Conservation (phyloP, 331 rosid species). For the Quercus phellos region DNA sequence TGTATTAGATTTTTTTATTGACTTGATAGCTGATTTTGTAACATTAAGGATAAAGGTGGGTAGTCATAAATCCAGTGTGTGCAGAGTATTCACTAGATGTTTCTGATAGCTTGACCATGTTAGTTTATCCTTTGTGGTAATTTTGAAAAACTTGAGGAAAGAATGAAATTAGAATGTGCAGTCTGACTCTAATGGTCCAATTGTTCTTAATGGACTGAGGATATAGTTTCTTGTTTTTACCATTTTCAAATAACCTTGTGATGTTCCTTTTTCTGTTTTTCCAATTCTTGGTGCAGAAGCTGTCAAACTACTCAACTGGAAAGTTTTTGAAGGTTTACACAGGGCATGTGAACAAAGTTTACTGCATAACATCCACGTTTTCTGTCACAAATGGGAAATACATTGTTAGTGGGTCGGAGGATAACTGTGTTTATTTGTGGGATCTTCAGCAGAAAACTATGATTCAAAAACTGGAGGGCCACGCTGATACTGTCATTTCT, state of each 20-base stretch:
- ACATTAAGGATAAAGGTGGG: too few relatives aligned
- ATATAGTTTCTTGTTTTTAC: background rate
- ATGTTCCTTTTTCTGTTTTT: background rate
- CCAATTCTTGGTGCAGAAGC: constrained; percentile 56
- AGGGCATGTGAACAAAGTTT: constrained; percentile 57
- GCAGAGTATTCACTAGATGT: too few relatives aligned
- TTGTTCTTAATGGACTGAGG: background rate
- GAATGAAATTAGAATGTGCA: background rate
- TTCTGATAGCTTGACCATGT: background rate
- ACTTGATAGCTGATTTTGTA: too few relatives aligned
- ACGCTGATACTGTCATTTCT: constrained; percentile 71
- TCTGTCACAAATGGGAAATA: constrained; percentile 87
- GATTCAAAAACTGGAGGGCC: constrained; percentile 93
- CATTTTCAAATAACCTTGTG: background rate
- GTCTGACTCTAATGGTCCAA: background rate
- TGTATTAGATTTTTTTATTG: too few relatives aligned
- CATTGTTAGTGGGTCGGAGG: constrained; percentile 93
- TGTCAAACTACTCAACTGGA: constrained; percentile 73
- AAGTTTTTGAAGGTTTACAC: constrained; percentile 59
- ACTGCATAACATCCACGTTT: constrained; percentile 78
- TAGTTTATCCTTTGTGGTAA: background rate
- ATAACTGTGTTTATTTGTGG: constrained; percentile 76
- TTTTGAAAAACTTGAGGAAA: background rate
- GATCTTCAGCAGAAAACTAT: constrained; percentile 74
- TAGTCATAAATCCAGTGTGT: too few relatives aligned